phyloP scores from a whole-genome alignment of 768 basidiomycete genomes.

The Auriscalpium vulgare region DNA sequence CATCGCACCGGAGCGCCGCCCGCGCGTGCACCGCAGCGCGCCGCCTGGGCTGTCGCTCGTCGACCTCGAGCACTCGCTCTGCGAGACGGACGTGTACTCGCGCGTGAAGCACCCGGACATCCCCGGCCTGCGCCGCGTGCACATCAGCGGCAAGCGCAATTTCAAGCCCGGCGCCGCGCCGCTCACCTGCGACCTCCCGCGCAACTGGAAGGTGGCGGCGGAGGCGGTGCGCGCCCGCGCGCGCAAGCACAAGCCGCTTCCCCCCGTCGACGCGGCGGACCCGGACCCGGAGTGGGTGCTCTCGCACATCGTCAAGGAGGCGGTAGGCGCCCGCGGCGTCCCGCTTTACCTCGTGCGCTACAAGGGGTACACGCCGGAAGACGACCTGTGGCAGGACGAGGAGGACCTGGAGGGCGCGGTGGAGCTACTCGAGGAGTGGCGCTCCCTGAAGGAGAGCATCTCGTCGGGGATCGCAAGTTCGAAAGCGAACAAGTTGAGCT shows the following conservation, averaged over 20 bases:
- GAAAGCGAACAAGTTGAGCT: neutral
- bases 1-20: slow-evolving; percentile 18
- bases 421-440: slow-evolving; percentile 19
- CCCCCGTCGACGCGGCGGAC: slow-evolving; percentile 14
- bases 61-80: slow-evolving; percentile 73
- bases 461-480: neutral
- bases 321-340: neutral
- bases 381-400: slow-evolving; percentile 20
- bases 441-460: slow-evolving; percentile 13
- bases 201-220: slow-evolving; percentile 15
- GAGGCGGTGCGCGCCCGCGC: slow-evolving; percentile 6
- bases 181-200: slow-evolving; percentile 20
- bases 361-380: slow-evolving; percentile 22
- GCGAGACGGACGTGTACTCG: slow-evolving; percentile 74
- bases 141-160: slow-evolving; percentile 21
- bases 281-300: slow-evolving; percentile 19
- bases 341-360: slow-evolving; percentile 22
- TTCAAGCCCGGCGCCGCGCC: slow-evolving; percentile 15
- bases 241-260: slow-evolving; percentile 6
- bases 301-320: slow-evolving; percentile 25
- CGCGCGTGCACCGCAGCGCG: slow-evolving; percentile 14
- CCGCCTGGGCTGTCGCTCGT: slow-evolving; percentile 41
- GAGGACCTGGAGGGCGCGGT: slow-evolving; percentile 17
- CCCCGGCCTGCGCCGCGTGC: slow-evolving; percentile 23
- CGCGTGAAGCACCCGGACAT: slow-evolving; percentile 46